Base-by-base conservation (phyloP, 805 yeast genomes). In the Wickerhamomyces tratensis region DNA sequence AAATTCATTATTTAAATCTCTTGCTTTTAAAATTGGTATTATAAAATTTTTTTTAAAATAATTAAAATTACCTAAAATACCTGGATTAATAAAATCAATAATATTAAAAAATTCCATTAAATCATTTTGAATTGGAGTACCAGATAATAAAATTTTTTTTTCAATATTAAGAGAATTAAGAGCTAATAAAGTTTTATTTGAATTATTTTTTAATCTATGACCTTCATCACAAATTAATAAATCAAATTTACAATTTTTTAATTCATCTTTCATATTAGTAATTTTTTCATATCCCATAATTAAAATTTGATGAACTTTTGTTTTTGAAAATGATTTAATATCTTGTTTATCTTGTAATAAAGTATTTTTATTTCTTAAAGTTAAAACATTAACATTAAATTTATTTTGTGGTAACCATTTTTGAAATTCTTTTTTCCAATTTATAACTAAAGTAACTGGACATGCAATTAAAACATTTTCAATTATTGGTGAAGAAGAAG, bases 71-170 rank as follows among this genome's bases (percentile, higher is more conserved):
- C 96, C 96, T 26, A 93, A 64, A 1, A 84, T 64, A 0, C 89
- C 91, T 0, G 96, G 96, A 53, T 87, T 88, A 11, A 87, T 66
- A 56, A 91, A 91, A 54, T 87, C 83, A 7, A 82, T 75, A 52
- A 93, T 77, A 9, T 83, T 80, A 61, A 68, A 86, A 57, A 86
- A 91, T 57, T 93, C 98, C 3, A 64, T 65, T 39, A 93, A 70
- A 58, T 93, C 96, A 61, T 93, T 93, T 57, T 93, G 98, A 33
- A 93, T 86, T 0, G 96, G 96, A 0, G 96, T 87, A 0, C 96
- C 98, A 0, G 95, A 77, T 7, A 93, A 64, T 6, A 91, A 54
- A 2, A 91, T 64, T 46, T 82, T 76, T 37, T 69, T 74, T 7
- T 67, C 66, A 5, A 82, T 70, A 36, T 77, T 64, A 14, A 88